These are phyloP conservation scores for Neoascochyta sp. DNA, from an alignment of 2,329 filamentous ascomycete species.

Conservation along the genomic window DNA sequence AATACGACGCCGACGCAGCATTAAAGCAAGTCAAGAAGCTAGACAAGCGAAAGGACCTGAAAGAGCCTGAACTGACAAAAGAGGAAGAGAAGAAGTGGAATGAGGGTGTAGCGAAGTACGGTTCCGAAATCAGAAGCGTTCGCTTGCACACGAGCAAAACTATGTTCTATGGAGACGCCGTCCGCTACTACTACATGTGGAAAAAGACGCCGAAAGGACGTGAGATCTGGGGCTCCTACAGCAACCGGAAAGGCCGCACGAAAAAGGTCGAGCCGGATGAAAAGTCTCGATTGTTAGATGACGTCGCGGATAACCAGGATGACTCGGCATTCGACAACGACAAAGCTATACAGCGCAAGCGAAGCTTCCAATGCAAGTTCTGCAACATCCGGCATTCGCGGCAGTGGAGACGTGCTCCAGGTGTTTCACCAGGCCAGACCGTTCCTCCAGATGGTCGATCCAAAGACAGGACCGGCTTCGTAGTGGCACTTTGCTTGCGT, in stretches of 20 bases:
- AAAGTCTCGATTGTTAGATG: constrained; percentile 77
- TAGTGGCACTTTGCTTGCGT: constrained; percentile 81
- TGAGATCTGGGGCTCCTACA: constrained; percentile 85
- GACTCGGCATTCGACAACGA: constrained; percentile 93
- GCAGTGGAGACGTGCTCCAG: constrained; percentile 89
- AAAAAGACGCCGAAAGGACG: constrained; percentile 86
- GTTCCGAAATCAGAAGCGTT: constrained; percentile 81
- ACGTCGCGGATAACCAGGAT: constrained; percentile 86
- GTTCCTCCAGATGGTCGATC: constrained; percentile 65
- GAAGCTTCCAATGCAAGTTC: constrained; percentile 89
- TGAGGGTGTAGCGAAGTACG: constrained; percentile 83
- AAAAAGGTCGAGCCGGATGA: constrained; percentile 57
- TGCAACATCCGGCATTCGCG: constrained; percentile 75
- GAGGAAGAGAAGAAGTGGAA: constrained; percentile 87
- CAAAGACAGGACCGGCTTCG: constrained; percentile 73
- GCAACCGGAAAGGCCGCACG: constrained; percentile 85
- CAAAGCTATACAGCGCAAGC: constrained; percentile 76
- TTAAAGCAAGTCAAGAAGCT: constrained; percentile 65
- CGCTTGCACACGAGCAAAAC: constrained; percentile 77
- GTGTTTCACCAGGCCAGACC: constrained; percentile 66
- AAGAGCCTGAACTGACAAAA: constrained; percentile 75
- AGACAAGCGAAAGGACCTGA: constrained; percentile 67
- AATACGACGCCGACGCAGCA: constrained; percentile 68
- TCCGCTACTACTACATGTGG: constrained; percentile 96
- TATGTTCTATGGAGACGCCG: constrained; percentile 72